Conservation (phyloP, 208 protist genomes). For the Trypanosoma platydactyli region DNA sequence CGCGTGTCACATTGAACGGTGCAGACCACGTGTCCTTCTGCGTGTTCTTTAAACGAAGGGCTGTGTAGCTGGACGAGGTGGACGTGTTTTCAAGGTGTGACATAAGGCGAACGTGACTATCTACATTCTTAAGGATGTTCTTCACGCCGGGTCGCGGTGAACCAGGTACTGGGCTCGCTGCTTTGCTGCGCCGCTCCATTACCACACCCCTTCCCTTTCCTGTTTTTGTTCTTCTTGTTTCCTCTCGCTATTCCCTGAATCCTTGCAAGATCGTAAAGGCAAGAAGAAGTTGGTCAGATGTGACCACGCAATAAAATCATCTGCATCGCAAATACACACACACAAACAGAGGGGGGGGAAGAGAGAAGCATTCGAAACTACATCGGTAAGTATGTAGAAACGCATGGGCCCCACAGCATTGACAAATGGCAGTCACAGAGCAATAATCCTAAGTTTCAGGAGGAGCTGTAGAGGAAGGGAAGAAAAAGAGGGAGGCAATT, state of each 20-base stretch:
- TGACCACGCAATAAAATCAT: conserved; percentile 7
- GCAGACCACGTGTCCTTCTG: conserved; percentile 49
- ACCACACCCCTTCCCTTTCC: conserved; percentile 11
- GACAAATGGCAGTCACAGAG: too few species aligned
- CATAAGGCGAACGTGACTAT: conserved; percentile 83
- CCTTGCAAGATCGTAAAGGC: conserved; percentile 13
- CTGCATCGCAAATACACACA: not conserved
- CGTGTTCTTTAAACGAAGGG: conserved; percentile 51
- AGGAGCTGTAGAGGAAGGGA: too few species aligned
- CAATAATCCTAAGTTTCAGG: too few species aligned
- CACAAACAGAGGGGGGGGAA: conserved; percentile 13
- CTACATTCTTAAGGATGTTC: conserved; percentile 79
- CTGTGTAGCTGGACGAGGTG: conserved; percentile 71
- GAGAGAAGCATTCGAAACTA: too few species aligned
- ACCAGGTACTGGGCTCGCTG: conserved; percentile 27
- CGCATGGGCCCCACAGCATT: too few species aligned
- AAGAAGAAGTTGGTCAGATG: conserved; percentile 10
- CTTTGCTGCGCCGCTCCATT: conserved; percentile 35
- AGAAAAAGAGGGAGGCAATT: too few species aligned
- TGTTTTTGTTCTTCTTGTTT: conserved; percentile 6
- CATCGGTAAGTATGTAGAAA: too few species aligned
- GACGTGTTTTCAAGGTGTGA: conserved; percentile 71
- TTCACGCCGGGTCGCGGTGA: conserved; percentile 38
- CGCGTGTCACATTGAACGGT: conserved; percentile 67
- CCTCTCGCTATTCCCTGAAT: conserved; percentile 2